Base-by-base conservation (phyloP, 2,329 filamentous ascomycete genomes). In the Elsinoe australis region DNA sequence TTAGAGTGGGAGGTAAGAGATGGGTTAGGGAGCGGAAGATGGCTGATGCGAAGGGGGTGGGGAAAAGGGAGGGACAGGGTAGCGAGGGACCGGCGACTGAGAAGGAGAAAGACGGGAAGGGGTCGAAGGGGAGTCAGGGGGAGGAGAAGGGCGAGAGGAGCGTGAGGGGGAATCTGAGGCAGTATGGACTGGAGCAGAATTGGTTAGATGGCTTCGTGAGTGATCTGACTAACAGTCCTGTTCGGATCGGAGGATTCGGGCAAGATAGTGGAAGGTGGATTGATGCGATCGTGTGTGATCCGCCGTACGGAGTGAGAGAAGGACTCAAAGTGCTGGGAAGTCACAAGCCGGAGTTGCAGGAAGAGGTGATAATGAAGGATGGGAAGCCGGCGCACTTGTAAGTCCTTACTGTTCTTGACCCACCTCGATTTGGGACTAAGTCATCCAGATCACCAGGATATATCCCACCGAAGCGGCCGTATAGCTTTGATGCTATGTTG, bases 271-370 rank as follows among this genome's bases (percentile, higher is more conserved):
- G 65, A 24, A 64, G 78, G 44, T 75, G 83, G 55, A 79, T 96
- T 51, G 89, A 98, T 64, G 89, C 87, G 3, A 94, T 98, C 51
- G 74, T 96, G 5, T 96, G 89, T 59, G 92, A 98, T 67, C 92
- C 92, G 14, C 92, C 92, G 0, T 98, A 98, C 61, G 92, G 92
- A 2, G 88, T 98, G 4, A 76, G 92, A 39, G 92, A 98, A 65
- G 92, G 92, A 0, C 67, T 96, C 51, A 85, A 85, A 59, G 90
- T 98, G 1, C 72, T 98, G 0, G 92, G 92, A 1, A 76, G 79
- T 47, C 79, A 82, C 53, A 82, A 92, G 57, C 69, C 69, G 4
- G 52, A 56, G 12, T 49, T 67, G 58, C 61, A 63, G 7, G 71
- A 71, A 44, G 72, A 73, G 47, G 68, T 71, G 58, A 71, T 85